A percentile compares a stretch with the other conserved stretches of the same genome.
These are phyloP conservation scores for Ambrosia trifida DNA, from an alignment of 129 eudicot genomes.

Conservation along the genomic window DNA sequence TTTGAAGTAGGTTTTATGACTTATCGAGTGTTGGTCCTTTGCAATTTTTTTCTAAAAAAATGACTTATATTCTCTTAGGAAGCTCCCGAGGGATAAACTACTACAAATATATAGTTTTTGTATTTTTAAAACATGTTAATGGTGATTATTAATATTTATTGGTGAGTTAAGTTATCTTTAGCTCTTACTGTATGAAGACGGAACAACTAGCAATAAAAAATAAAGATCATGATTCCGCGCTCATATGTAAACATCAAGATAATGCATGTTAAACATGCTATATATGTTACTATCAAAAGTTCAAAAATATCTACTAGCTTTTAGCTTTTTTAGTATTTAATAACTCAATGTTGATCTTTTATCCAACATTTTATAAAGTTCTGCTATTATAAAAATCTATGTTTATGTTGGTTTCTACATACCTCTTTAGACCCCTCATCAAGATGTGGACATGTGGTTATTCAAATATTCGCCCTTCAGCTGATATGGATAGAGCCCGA, in stretches of 20 bases:
- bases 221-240: background rate
- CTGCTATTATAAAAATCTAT: background rate
- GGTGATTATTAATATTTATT: background rate
- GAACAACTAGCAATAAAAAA: background rate
- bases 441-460: background rate
- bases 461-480: background rate
- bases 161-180: background rate
- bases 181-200: background rate
- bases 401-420: background rate
- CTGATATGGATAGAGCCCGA: background rate
- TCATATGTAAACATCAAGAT: conserved; percentile 5
- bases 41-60: no score
- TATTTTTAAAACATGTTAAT: background rate
- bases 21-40: no score
- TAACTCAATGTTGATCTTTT: background rate
- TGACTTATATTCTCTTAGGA: no score
- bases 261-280: background rate
- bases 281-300: background rate
- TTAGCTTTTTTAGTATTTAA: background rate
- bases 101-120: background rate
- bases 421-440: background rate
- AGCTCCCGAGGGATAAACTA: no score
- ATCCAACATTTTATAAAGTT: background rate
- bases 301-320: background rate
- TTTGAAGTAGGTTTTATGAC: no score